Conservation (phyloP, 768 basidiomycete genomes). For the Crepidotus variabilis region DNA sequence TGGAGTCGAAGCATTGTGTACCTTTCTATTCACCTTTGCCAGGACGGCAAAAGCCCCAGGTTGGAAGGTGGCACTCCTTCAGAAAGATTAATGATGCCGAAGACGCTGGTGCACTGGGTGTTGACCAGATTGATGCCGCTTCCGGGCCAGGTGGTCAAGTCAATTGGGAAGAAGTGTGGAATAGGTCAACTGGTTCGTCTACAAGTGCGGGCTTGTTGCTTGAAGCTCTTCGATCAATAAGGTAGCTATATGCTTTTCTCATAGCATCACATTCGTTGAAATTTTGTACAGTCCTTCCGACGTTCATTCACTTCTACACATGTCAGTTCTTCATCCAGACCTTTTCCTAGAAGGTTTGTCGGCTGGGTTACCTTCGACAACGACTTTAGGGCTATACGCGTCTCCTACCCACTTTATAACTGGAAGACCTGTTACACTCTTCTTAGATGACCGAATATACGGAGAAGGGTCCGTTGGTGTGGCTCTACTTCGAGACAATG, state of each 20-base stretch:
- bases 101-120: not conserved
- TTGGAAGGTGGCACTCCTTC: slow-evolving; percentile 71
- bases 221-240: slow-evolving; percentile 29
- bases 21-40: slow-evolving; percentile 64
- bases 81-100: slow-evolving; percentile 30
- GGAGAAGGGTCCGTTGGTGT: slow-evolving; percentile 72
- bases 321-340: slow-evolving; percentile 19
- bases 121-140: not conserved
- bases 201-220: slow-evolving; percentile 25
- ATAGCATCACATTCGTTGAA: not conserved
- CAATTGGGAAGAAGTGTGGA: slow-evolving; percentile 40
- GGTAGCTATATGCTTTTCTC: slow-evolving; percentile 22
- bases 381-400: slow-evolving; percentile 58
- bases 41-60: slow-evolving; percentile 54
- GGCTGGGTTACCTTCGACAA: slow-evolving; percentile 39
- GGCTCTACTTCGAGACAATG: slow-evolving; percentile 29
- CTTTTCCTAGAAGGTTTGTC: slow-evolving; percentile 24
- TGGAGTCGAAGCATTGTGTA: slow-evolving; percentile 37
- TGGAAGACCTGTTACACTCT: slow-evolving; percentile 68
- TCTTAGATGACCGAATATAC: slow-evolving; percentile 49
- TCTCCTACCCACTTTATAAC: slow-evolving; percentile 80
- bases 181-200: slow-evolving; percentile 17
- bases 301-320: slow-evolving; percentile 28
- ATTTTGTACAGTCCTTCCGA: slow-evolving; percentile 21
- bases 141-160: slow-evolving; percentile 5